Percentiles rank a stretch among this genome's conserved stretches.
Conservation (phyloP, 2,329 filamentous ascomycete genomes). For the Aureobasidium sp. region DNA sequence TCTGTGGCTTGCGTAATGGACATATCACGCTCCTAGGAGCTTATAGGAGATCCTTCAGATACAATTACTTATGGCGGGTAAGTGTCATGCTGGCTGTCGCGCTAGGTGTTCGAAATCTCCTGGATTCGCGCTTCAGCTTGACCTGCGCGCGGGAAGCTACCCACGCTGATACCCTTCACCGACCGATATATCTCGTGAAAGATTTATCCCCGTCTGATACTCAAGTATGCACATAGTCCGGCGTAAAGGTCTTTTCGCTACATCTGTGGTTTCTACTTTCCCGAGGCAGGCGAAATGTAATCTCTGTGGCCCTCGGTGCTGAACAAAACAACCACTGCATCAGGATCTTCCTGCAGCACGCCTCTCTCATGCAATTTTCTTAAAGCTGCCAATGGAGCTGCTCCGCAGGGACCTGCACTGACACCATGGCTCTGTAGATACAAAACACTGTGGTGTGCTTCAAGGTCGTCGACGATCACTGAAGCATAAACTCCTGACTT, state of each 20-base stretch:
- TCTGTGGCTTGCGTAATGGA: background rate
- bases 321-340: slow-evolving; percentile 52
- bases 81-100: background rate
- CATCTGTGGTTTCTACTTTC: background rate
- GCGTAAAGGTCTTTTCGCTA: background rate
- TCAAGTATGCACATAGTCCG: background rate
- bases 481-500: slow-evolving; percentile 53
- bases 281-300: slow-evolving; percentile 32
- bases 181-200: background rate
- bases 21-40: background rate
- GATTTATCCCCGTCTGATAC: background rate
- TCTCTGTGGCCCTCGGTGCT: slow-evolving; percentile 58
- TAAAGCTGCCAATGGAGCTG: slow-evolving; percentile 51
- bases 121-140: too few relatives aligned
- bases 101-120: background rate
- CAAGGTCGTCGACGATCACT: slow-evolving; percentile 53
- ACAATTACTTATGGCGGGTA: background rate
- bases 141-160: too few relatives aligned
- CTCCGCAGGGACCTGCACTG: slow-evolving; percentile 56
- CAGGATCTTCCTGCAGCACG: slow-evolving; percentile 33
- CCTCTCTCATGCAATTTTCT: slow-evolving; percentile 39
- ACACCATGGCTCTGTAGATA: slow-evolving; percentile 46
- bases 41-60: background rate
- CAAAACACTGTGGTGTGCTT: slow-evolving; percentile 53
- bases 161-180: too few relatives aligned